Percentiles rank a stretch among this genome's conserved stretches.
Conservation (phyloP, 1,284 basidiomycete genomes). For the Papiliotrema laurentii region DNA sequence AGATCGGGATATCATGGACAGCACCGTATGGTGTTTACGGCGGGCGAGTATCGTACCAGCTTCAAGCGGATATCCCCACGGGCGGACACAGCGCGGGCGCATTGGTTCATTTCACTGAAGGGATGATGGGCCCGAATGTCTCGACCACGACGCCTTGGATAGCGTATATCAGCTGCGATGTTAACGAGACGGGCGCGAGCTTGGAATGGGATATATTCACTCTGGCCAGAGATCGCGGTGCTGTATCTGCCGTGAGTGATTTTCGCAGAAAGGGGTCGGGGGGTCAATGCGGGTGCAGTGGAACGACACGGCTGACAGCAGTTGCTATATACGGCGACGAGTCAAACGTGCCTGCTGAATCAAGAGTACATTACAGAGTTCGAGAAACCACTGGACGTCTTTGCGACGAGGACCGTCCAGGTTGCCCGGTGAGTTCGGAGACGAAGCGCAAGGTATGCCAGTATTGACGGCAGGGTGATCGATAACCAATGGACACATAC, state of each 20-base stretch:
- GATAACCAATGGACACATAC: constrained; percentile 59
- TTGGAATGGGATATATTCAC: constrained; percentile 68
- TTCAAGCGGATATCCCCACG: constrained; percentile 37
- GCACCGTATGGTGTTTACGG: constrained; percentile 32
- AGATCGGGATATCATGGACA: constrained; percentile 62
- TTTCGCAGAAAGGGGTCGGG: not conserved
- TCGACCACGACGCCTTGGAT: constrained; percentile 70
- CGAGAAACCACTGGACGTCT: constrained; percentile 73
- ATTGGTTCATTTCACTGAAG: constrained; percentile 71
- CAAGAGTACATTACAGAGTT: constrained; percentile 63
- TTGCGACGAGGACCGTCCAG: constrained; percentile 48
- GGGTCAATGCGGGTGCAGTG: not conserved
- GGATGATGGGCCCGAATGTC: constrained; percentile 51
- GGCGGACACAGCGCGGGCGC: constrained; percentile 57
- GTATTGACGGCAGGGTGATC: constrained; percentile 55
- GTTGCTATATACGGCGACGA: constrained; percentile 70
- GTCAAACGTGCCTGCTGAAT: constrained; percentile 69
- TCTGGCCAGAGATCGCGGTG: constrained; percentile 68
- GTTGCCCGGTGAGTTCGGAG: constrained; percentile 28
- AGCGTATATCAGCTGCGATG: constrained; percentile 75
- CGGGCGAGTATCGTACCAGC: constrained; percentile 42
- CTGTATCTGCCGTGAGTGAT: constrained; percentile 64
- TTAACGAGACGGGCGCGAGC: constrained; percentile 60
- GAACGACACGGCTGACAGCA: constrained; percentile 32
- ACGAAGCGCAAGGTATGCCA: no score